Evolutionary conservation across 148 eudicot genomes (phyloP).

Genomic region (Polygonum aviculare): DNA sequence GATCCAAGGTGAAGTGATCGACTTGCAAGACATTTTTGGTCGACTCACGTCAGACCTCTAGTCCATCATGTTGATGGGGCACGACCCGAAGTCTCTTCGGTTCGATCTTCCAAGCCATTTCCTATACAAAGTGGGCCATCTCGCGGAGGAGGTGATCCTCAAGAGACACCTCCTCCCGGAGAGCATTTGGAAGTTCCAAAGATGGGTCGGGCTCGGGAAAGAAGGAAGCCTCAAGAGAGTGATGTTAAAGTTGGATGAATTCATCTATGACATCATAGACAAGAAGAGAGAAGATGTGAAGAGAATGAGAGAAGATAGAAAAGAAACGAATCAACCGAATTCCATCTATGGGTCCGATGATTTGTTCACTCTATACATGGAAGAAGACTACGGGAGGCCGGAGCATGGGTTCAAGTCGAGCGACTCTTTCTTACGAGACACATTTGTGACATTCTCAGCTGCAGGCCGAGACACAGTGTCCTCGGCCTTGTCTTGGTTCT

Average conservation of each 20-base stretch:
- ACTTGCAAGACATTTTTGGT: conserved; percentile 50
- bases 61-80: conserved; percentile 32
- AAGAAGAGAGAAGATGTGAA: conserved; percentile 25
- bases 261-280: conserved; percentile 25
- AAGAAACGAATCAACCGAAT: neutral
- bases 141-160: conserved; percentile 31
- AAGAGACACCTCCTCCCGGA: conserved; percentile 36
- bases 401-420: neutral
- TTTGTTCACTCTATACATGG: conserved; percentile 25
- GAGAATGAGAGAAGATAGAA: conserved; percentile 6
- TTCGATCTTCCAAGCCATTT: conserved; percentile 30
- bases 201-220: conserved; percentile 40
- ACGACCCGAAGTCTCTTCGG: conserved; percentile 35
- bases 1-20: conserved; percentile 21
- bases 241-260: conserved; percentile 25
- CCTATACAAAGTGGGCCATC: conserved; percentile 31
- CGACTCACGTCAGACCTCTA: conserved; percentile 49
- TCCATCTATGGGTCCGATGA: conserved; percentile 8
- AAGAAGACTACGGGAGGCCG: conserved; percentile 7
- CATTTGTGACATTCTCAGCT: conserved; percentile 12
- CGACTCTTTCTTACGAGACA: conserved; percentile 8
- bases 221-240: conserved; percentile 32
- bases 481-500: conserved; percentile 22
- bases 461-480: conserved; percentile 23
- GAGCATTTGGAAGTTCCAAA: conserved; percentile 41